Base-by-base conservation (phyloP, 192 early-diverging fungal genomes). In the Funneliformis mosseae region DNA sequence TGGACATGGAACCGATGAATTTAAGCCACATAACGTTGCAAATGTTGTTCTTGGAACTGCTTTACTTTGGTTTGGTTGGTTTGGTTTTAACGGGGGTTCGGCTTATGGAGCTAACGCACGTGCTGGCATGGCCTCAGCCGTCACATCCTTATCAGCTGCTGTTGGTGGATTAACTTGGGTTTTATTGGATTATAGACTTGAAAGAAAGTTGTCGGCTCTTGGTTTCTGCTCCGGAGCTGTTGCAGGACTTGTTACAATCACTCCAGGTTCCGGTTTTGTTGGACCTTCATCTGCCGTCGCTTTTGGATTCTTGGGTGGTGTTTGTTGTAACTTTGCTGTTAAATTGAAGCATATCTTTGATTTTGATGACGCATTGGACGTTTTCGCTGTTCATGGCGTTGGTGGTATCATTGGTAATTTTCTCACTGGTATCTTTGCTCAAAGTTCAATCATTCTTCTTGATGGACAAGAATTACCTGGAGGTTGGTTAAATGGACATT, bases 41-140 rank as follows among this genome's bases (percentile, higher is more conserved):
- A 95, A 95, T 85, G 96, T 99, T 41, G 94, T 96, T 75, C 89
- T 98, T 61, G 97, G 96, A 18, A 93, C 94, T 25, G 91, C 90
- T 59, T 89, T 98, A 63, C 89, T 98, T 68, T 97, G 96, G 96
- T 96, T 97, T 73, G 96, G 97, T 66, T 98, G 97, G 97, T 94
- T 95, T 69, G 96, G 95, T 0, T 99, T 99, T 88, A 98, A 99
- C 84, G 96, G 92, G 61, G 97, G 97, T 66, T 95, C 94, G 42
- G 93, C 93, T 33, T 84, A 93, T 46, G 89, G 90, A 6, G 93
- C 94, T 33, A 97, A 94, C 71, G 80, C 93, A 42, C 94, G 97
- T 75, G 96, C 96, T 59, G 95, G 89, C 42, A 93, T 95, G 91
- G 96, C 97, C 33, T 90, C 87, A 39, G 81, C 94, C 27, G 94